Percentiles rank a stretch among this genome's conserved stretches.
Evolutionary conservation across 1,284 basidiomycete species (phyloP).

Genomic region (Xerocomus minutiporus): DNA sequence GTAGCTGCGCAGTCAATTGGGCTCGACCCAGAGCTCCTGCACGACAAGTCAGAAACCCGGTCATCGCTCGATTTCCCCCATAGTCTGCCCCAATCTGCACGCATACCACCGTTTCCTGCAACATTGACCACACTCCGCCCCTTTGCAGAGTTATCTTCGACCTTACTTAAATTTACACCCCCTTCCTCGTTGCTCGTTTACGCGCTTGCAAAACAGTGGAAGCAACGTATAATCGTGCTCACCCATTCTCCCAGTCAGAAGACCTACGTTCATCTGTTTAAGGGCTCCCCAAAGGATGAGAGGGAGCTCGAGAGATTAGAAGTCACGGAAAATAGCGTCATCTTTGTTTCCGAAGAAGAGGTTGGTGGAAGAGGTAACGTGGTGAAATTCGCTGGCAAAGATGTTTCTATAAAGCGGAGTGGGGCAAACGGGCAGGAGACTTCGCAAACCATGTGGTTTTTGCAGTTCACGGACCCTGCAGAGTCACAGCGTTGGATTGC

Average conservation of each 20-base stretch:
- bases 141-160: conserved; percentile 49
- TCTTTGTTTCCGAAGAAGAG: conserved; percentile 67
- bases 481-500: conserved; percentile 72
- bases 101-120: conserved; percentile 55
- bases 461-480: conserved; percentile 55
- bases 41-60: conserved; percentile 9
- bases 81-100: conserved; percentile 11
- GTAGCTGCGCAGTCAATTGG: conserved; percentile 73
- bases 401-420: conserved; percentile 48
- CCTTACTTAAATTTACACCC: conserved; percentile 61
- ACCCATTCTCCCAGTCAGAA: conserved; percentile 41
- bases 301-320: conserved; percentile 66
- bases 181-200: conserved; percentile 64
- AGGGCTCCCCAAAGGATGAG: conserved; percentile 51
- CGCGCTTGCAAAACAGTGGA: conserved; percentile 70
- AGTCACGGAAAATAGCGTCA: conserved; percentile 68
- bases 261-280: conserved; percentile 71
- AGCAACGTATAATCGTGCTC: conserved; percentile 57
- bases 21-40: conserved; percentile 36
- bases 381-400: conserved; percentile 61
- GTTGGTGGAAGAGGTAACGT: conserved; percentile 59
- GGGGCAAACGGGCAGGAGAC: conserved; percentile 11
- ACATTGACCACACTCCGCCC: conserved; percentile 45
- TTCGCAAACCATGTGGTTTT: conserved; percentile 47
- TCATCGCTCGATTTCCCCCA: conserved; percentile 16